Base-by-base conservation (phyloP, 2,329 filamentous ascomycete species). In the Microcyclosporella mali region DNA sequence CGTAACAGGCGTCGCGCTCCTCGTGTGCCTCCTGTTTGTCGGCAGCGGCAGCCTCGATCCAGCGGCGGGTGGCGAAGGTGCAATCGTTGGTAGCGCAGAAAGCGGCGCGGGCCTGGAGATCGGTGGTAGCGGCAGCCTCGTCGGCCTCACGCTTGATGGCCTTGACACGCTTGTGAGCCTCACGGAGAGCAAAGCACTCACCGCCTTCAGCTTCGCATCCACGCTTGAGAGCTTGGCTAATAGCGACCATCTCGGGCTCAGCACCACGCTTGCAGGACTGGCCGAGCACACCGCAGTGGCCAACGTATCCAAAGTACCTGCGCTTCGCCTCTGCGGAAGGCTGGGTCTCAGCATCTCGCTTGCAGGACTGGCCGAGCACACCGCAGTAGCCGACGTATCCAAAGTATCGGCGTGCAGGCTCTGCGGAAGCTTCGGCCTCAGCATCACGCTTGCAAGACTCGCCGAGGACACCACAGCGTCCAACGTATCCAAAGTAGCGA, bases 371-470 rank as follows among this genome's bases (percentile, higher is more conserved):
- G 33, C 69, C 68, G n/a, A 58, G 58, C 27, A 58, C 56, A 50
- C 61, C 49, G 54, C 70, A 71, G 54, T 63, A 63, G 4, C 57
- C 41, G 47, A 56, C 47, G 14, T 34, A 17, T n/a, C 37, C 31
- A 36, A 27, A 14, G 33, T 18, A 19, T 4, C 12, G 8, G 28
- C 28, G 11, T 14, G 4, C 15, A 12, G 30, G 6, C 30, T 32
- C 35, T 45, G 42, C 34, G 43, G 29, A 50, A 31, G 25, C 61
- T 12, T 60, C 47, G 18, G n/a, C 59, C 40, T 53, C 55, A 58
- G 64, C 25, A 60, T 63, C 40, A 52, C 67, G 15, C 56, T 71
- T 32, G 66, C 72, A 75, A 17, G 62, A 50, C 51, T 67, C 59
- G 27, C 70, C 69, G 21, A 59, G 59, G 29, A 60, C 56, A 48